phyloP scores from a whole-genome alignment of 208 protist species.

The Leishmania martiniquensis region DNA sequence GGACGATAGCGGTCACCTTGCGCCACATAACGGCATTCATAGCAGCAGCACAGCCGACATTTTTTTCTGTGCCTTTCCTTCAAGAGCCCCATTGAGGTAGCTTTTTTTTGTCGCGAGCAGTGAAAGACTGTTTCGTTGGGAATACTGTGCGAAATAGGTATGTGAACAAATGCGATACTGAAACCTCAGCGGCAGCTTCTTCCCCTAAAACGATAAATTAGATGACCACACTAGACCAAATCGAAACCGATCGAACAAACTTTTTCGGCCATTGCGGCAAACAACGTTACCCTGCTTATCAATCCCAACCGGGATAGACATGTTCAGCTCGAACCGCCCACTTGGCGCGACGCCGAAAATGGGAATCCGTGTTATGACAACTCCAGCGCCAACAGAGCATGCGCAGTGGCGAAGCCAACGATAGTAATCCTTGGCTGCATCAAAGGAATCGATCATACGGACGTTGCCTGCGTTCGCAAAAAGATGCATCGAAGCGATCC shows the following conservation, averaged over 20 bases:
- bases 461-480: slow-evolving; percentile 86
- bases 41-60: not conserved
- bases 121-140: not conserved
- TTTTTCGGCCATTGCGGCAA: slow-evolving; percentile 47
- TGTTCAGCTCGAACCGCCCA: slow-evolving; percentile 86
- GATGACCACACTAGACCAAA: slow-evolving; percentile 90
- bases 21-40: not conserved
- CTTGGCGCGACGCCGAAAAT: slow-evolving; percentile 74
- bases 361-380: slow-evolving; percentile 85
- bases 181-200: not conserved
- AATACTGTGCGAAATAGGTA: not conserved
- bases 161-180: not conserved
- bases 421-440: slow-evolving; percentile 46
- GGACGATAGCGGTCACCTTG: not conserved
- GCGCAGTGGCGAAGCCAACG: slow-evolving; percentile 68
- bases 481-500: slow-evolving; percentile 80
- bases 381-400: slow-evolving; percentile 72
- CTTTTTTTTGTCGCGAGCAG: not conserved
- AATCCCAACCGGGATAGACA: slow-evolving; percentile 69
- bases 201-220: slow-evolving; percentile 58
- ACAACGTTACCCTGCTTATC: slow-evolving; percentile 59
- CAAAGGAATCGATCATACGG: slow-evolving; percentile 53
- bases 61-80: not conserved
- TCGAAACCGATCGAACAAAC: slow-evolving; percentile 70
- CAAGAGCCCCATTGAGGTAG: not conserved